Percentiles rank a stretch among this genome's conserved stretches.
These are phyloP conservation scores for Ustilago curta DNA, from an alignment of 1,284 basidiomycete species.

Conservation along the genomic window DNA sequence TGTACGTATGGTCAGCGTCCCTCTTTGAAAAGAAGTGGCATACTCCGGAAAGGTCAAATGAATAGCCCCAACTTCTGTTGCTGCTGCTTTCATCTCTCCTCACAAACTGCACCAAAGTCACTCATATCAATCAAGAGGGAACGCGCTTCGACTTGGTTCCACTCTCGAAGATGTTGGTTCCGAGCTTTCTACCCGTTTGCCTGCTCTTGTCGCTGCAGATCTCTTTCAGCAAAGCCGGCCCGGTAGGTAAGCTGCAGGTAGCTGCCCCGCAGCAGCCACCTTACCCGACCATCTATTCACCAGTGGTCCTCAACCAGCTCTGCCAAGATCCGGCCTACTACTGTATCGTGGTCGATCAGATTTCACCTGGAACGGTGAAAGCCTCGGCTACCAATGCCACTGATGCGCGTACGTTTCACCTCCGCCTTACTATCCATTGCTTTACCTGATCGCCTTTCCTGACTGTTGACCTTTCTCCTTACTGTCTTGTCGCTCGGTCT, in stretches of 20 bases:
- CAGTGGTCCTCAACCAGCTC: constrained; percentile 10
- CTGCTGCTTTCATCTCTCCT: no score
- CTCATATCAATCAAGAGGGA: no score
- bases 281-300: constrained; percentile 3
- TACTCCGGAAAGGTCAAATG: no score
- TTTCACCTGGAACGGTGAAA: constrained; percentile 9
- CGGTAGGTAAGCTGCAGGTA: neutral
- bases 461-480: neutral
- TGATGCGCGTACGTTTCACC: constrained; percentile 36
- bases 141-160: neutral
- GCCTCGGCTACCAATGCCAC: constrained; percentile 20
- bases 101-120: no score
- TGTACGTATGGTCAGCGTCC: no score
- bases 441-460: neutral
- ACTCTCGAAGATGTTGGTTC: neutral
- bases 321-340: constrained; percentile 21
- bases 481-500: no score
- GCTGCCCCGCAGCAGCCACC: neutral
- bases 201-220: neutral
- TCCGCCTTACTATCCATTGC: neutral
- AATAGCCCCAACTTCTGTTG: no score
- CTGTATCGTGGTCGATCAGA: constrained; percentile 46
- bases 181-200: neutral
- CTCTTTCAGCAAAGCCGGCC: neutral
- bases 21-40: no score